Percentiles rank a stretch among this genome's conserved stretches.
Conservation (phyloP, 1,284 basidiomycete species). For the Ustilago crameri region DNA sequence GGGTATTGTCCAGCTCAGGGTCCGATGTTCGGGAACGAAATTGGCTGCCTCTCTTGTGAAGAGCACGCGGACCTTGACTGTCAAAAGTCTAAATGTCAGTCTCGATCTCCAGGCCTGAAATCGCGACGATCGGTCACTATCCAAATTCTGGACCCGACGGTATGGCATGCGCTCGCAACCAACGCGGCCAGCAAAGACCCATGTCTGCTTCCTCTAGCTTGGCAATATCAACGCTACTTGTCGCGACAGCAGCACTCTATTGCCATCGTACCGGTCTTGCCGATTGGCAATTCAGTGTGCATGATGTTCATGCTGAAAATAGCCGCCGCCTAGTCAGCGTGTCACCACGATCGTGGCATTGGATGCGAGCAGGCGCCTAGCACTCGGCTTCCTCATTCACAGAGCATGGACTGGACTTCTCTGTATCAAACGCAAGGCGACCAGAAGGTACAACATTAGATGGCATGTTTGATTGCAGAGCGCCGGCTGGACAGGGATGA, state of each 20-base stretch:
- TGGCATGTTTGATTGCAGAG: too few species aligned
- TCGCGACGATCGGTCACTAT: constrained; percentile 18
- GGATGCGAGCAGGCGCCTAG: too few species aligned
- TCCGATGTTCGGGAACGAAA: constrained; percentile 11
- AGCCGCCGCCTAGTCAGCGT: neutral
- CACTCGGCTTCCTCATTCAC: neutral
- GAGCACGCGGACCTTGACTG: too few species aligned
- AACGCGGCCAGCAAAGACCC: constrained; percentile 1
- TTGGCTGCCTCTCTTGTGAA: too few species aligned
- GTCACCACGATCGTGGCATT: neutral
- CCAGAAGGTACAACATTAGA: too few species aligned
- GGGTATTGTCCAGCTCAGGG: neutral
- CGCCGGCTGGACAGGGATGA: too few species aligned
- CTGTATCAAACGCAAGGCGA: too few species aligned
- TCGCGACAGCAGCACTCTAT: too few species aligned
- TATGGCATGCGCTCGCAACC: neutral
- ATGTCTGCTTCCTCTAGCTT: constrained; percentile 1
- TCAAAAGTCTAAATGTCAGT: constrained; percentile 1
- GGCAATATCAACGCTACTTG: neutral
- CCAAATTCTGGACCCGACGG: constrained; percentile 8
- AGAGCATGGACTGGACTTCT: too few species aligned
- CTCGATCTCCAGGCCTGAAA: constrained; percentile 17
- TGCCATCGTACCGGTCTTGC: too few species aligned
- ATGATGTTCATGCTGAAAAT: neutral
- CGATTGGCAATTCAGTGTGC: neutral